Percentiles rank a stretch among this genome's conserved stretches.
Conservation (phyloP, 2,329 filamentous ascomycete genomes). For the Nemania sp. region DNA sequence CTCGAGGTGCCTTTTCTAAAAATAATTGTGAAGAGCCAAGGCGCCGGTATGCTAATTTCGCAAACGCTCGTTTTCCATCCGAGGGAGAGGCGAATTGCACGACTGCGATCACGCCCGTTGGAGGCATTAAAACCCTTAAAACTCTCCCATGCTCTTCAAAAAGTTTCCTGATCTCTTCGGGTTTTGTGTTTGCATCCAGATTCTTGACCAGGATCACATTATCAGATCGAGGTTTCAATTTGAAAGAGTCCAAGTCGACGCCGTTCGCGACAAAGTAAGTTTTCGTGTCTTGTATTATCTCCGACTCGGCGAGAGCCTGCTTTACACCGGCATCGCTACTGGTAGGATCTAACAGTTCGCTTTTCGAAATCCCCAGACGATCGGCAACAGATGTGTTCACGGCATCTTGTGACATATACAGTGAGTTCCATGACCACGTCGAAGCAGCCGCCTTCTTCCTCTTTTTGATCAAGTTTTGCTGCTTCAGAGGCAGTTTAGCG, state of each 20-base stretch:
- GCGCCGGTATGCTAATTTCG: slow-evolving; percentile 82
- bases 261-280: slow-evolving; percentile 85
- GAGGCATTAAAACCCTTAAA: slow-evolving; percentile 84
- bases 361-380: slow-evolving; percentile 86
- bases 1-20: slow-evolving; percentile 87
- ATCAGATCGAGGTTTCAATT: slow-evolving; percentile 80
- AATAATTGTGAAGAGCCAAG: slow-evolving; percentile 84
- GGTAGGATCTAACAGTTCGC: slow-evolving; percentile 91
- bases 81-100: slow-evolving; percentile 81
- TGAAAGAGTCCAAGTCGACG: slow-evolving; percentile 90
- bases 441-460: slow-evolving; percentile 77
- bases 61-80: slow-evolving; percentile 82
- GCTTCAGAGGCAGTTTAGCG: slow-evolving; percentile 90
- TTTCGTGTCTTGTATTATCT: slow-evolving; percentile 95
- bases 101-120: slow-evolving; percentile 90
- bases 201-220: slow-evolving; percentile 92
- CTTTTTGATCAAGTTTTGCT: slow-evolving; percentile 86
- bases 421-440: slow-evolving; percentile 96
- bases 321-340: slow-evolving; percentile 93
- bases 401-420: slow-evolving; percentile 98
- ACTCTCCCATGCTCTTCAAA: slow-evolving; percentile 88
- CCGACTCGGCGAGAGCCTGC: slow-evolving; percentile 94
- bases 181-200: slow-evolving; percentile 80
- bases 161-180: slow-evolving; percentile 75
- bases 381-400: slow-evolving; percentile 88